Conservation (phyloP, 306 rosid species). For the Quercus gilva region DNA sequence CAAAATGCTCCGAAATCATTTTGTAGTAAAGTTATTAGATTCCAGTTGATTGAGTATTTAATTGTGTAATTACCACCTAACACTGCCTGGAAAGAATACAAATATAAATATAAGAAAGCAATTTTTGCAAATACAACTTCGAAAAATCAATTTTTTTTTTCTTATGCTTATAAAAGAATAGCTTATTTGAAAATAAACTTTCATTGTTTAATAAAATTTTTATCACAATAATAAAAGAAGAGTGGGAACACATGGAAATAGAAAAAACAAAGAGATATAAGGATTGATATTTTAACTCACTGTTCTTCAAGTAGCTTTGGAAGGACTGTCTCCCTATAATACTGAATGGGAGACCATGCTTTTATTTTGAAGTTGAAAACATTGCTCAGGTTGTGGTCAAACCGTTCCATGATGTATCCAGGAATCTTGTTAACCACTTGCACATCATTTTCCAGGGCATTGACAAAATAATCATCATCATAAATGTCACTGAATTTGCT, state of each 20-base stretch:
- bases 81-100: not conserved
- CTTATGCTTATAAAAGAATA: not conserved
- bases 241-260: not conserved
- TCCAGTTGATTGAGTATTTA: not conserved
- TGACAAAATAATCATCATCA: conserved; percentile 76
- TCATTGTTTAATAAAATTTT: not conserved
- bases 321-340: conserved; percentile 77
- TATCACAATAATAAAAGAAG: not conserved
- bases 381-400: conserved; percentile 85
- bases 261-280: not conserved
- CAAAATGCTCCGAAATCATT: not conserved
- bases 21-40: not conserved
- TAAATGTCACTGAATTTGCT: conserved; percentile 92
- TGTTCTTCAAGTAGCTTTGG: conserved; percentile 92
- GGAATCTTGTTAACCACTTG: conserved; percentile 82
- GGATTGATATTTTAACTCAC: conserved; percentile 48
- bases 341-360: conserved; percentile 86
- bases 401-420: conserved; percentile 86
- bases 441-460: conserved; percentile 72
- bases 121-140: not conserved
- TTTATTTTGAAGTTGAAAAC: conserved; percentile 96
- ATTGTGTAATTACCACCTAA: not conserved
- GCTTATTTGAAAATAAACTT: not conserved
- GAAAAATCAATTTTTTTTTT: not conserved
- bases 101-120: not conserved